A percentile compares a stretch with the other conserved stretches of the same genome.
Evolutionary conservation across 164 flowering plant species (phyloP).

Genomic region (Magnolia sinica): DNA sequence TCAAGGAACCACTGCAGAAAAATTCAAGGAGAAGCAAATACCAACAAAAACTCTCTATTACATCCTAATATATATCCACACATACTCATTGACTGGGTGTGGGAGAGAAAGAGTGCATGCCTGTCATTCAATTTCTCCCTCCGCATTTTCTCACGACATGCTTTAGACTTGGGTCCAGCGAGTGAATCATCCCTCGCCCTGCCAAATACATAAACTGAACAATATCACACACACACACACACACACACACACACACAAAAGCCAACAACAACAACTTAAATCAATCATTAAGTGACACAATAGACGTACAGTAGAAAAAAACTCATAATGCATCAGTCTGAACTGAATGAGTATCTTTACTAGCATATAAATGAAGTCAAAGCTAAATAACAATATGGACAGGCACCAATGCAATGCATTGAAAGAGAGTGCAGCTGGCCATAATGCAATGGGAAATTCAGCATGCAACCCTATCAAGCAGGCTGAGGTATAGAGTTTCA

Average conservation of each 20-base stretch:
- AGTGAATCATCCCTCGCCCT: conserved; percentile 36
- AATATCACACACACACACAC: neutral
- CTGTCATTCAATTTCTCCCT: conserved; percentile 52
- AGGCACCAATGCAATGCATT: neutral
- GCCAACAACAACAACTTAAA: too few species aligned
- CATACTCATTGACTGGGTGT: neutral
- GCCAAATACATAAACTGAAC: neutral
- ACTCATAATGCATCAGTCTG: neutral
- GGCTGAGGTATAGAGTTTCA: too few species aligned
- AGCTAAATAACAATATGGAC: neutral
- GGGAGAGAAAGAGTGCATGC: conserved; percentile 20
- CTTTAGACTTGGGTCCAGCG: conserved; percentile 28
- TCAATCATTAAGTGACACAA: too few species aligned
- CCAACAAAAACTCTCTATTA: neutral
- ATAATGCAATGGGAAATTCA: too few species aligned
- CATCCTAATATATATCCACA: neutral
- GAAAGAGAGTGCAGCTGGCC: neutral
- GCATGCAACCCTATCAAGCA: too few species aligned
- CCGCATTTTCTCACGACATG: conserved; percentile 53
- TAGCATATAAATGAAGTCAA: neutral
- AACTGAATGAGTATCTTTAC: neutral
- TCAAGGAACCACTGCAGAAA: neutral
- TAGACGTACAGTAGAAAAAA: too few species aligned
- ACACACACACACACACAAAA: too few species aligned
- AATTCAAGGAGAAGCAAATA: neutral